A percentile compares a stretch with the other conserved stretches of the same genome.
Evolutionary conservation across 495 filamentous ascomycete species (phyloP).

Genomic region (Acidiella bohemica): DNA sequence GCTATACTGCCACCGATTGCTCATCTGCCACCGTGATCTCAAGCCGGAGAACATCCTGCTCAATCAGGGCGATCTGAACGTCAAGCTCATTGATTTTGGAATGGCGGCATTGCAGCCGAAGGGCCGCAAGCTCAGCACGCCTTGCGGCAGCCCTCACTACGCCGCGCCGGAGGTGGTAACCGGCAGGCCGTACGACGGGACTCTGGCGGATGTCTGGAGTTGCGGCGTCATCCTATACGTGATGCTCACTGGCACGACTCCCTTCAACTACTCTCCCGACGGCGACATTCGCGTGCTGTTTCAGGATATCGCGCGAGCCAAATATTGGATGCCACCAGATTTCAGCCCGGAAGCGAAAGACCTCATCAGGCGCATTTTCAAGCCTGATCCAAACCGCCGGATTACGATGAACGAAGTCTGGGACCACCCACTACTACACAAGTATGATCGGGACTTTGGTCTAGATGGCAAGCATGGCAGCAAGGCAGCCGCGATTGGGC

Average conservation of each 20-base stretch:
- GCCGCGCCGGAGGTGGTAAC: conserved; percentile 82
- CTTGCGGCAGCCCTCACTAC: conserved; percentile 94
- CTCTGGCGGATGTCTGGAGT: conserved; percentile 84
- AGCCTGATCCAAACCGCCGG: conserved; percentile 56
- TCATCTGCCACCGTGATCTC: conserved; percentile 89
- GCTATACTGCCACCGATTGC: conserved; percentile 80
- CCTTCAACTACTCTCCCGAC: conserved; percentile 42
- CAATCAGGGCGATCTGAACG: conserved; percentile 44
- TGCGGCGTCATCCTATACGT: conserved; percentile 84
- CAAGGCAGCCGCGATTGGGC: conserved; percentile 36
- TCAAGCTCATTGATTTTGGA: conserved; percentile 94
- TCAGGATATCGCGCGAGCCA: conserved; percentile 50
- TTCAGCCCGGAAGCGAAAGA: conserved; percentile 62
- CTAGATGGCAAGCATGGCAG: conserved; percentile 7
- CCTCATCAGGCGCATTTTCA: conserved; percentile 61
- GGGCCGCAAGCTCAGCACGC: conserved; percentile 61
- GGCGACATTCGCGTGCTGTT: conserved; percentile 57
- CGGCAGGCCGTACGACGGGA: conserved; percentile 59
- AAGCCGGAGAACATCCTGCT: conserved; percentile 97
- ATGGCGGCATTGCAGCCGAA: conserved; percentile 88
- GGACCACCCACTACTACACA: conserved; percentile 66
- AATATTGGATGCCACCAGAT: conserved; percentile 55
- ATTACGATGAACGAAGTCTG: conserved; percentile 70
- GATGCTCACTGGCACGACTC: conserved; percentile 62
- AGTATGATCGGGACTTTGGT: conserved; percentile 44